phyloP scores from a whole-genome alignment of 1,284 basidiomycete species.

The Microbotryum violaceum region DNA sequence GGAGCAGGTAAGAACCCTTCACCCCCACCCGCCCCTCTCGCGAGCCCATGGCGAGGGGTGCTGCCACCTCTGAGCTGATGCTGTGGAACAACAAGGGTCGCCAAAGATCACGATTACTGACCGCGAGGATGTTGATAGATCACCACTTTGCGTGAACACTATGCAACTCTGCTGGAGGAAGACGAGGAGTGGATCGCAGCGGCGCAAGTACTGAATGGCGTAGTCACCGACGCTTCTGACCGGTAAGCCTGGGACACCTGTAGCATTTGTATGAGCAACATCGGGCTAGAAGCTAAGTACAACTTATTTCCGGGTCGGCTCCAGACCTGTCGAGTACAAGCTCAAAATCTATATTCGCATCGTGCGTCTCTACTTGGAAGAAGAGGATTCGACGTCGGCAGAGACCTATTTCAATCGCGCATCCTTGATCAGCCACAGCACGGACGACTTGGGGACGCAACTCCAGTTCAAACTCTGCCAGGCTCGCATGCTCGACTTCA shows the following conservation, averaged over 20 bases:
- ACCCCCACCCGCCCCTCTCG: neutral
- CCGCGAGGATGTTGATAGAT: conserved; percentile 50
- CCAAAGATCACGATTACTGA: neutral
- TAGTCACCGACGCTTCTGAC: no score
- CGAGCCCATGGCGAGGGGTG: no score
- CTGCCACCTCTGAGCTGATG: neutral
- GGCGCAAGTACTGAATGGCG: conserved; percentile 75
- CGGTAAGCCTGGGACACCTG: no score
- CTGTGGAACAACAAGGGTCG: neutral
- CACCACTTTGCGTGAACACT: conserved; percentile 70
- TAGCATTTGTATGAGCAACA: no score
- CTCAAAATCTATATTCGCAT: conserved; percentile 87
- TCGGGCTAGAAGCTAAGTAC: no score
- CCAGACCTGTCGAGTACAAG: conserved; percentile 63
- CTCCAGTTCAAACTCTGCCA: conserved; percentile 43
- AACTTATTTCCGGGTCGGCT: no score
- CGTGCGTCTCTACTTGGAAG: conserved; percentile 87
- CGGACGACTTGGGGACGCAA: conserved; percentile 64
- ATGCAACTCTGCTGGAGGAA: conserved; percentile 76
- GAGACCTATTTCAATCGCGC: conserved; percentile 95
- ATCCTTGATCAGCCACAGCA: conserved; percentile 73
- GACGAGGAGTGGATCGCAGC: conserved; percentile 91
- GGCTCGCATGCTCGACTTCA: conserved; percentile 86
- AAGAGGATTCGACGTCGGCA: conserved; percentile 85
- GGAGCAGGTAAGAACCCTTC: conserved; percentile 65